These are phyloP conservation scores for Eustoma russellianum DNA, from an alignment of 257 asterid species.

Conservation along the genomic window DNA sequence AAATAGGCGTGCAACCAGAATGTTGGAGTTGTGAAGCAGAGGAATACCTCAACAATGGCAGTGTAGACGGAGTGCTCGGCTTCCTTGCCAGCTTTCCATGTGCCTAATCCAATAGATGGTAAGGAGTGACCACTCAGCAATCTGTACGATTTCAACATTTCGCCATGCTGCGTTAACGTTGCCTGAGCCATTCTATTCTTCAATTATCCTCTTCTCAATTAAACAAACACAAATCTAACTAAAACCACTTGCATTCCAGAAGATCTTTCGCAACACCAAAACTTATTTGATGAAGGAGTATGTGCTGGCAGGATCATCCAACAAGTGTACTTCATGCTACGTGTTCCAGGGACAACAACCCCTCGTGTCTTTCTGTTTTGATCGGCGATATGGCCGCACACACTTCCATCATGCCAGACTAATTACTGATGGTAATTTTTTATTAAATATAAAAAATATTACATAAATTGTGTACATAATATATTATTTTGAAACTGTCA, in stretches of 20 bases:
- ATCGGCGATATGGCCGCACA: no score
- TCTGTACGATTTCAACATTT: conserved; percentile 22
- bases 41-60: conserved; percentile 41
- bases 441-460: no score
- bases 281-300: background rate
- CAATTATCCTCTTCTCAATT: background rate
- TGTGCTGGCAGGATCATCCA: background rate
- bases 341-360: background rate
- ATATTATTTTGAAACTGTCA: no score
- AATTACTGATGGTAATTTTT: no score
- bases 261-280: background rate
- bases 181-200: conserved; percentile 43
- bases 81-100: conserved; percentile 44
- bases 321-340: background rate
- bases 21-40: background rate
- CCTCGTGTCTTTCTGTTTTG: no score
- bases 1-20: no score
- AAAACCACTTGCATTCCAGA: background rate
- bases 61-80: conserved; percentile 31
- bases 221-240: background rate
- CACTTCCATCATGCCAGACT: no score
- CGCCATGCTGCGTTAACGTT: conserved; percentile 23
- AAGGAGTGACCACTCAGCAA: conserved; percentile 42
- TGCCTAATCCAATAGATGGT: conserved; percentile 60
- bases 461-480: no score